phyloP scores from a whole-genome alignment of 163 green algal genomes.

The Prototheca stagnorum region DNA sequence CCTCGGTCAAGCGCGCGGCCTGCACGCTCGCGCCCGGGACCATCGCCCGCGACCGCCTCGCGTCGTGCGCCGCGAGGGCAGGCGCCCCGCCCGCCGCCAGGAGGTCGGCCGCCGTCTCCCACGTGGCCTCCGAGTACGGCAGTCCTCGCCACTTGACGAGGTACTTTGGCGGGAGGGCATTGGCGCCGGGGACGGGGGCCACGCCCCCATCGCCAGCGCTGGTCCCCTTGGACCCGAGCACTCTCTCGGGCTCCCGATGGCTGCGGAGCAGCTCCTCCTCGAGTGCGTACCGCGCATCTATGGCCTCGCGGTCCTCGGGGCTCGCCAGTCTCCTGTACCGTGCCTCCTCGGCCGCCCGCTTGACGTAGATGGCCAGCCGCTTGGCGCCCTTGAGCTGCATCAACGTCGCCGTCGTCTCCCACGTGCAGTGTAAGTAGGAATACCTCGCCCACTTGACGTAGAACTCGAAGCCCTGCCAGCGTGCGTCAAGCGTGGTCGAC shows the following conservation, averaged over 20 bases:
- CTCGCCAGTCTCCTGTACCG: conserved; percentile 18
- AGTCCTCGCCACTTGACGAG: conserved; percentile 27
- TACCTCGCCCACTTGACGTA: conserved; percentile 82
- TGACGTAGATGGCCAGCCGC: conserved; percentile 86
- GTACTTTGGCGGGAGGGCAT: conserved; percentile 9
- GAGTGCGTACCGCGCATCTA: conserved; percentile 73
- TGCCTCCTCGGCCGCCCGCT: conserved; percentile 38
- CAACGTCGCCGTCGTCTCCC: conserved; percentile 51
- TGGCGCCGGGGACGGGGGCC: neutral
- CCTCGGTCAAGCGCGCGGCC: conserved; percentile 29
- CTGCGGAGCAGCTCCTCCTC: conserved; percentile 73
- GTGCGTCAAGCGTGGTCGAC: conserved; percentile 5
- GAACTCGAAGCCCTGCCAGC: conserved; percentile 60
- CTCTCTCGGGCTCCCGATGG: conserved; percentile 38
- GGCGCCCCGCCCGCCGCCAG: conserved; percentile 4
- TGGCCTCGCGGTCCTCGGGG: conserved; percentile 67
- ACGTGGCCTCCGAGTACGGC: conserved; percentile 25
- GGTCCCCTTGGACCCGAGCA: neutral
- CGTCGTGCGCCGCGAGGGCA: neutral
- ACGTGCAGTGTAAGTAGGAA: conserved; percentile 77
- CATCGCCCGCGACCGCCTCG: conserved; percentile 2
- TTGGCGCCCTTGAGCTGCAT: conserved; percentile 57
- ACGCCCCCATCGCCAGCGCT: conserved; percentile 1
- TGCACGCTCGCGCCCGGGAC: conserved; percentile 16
- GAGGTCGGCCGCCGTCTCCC: conserved; percentile 15